A percentile compares a stretch with the other conserved stretches of the same genome.
These are phyloP conservation scores for Suhomyces sp. DNA, from an alignment of 805 yeast genomes.

Conservation along the genomic window DNA sequence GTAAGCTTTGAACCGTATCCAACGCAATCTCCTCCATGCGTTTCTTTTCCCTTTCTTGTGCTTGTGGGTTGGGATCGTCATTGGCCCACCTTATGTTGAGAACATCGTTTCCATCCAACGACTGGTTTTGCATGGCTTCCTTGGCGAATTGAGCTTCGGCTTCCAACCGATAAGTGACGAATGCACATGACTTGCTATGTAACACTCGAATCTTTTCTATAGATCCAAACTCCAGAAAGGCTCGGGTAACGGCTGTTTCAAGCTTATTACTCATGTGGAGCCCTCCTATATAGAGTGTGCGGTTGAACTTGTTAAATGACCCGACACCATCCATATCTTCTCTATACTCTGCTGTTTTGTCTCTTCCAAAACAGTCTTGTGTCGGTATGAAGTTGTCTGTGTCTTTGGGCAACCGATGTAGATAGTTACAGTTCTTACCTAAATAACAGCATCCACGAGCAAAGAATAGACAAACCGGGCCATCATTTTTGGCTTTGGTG, in stretches of 20 bases:
- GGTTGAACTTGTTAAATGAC: conserved; percentile 62
- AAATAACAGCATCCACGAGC: conserved; percentile 84
- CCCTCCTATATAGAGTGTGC: conserved; percentile 75
- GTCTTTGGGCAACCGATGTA: conserved; percentile 71
- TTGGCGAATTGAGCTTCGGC: conserved; percentile 88
- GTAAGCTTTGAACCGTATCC: conserved; percentile 47
- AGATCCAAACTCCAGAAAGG: conserved; percentile 74
- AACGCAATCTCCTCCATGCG: conserved; percentile 52
- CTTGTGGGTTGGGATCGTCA: conserved; percentile 78
- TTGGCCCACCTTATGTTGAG: conserved; percentile 83
- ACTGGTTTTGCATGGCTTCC: conserved; percentile 89
- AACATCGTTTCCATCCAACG: conserved; percentile 55
- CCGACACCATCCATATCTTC: conserved; percentile 98
- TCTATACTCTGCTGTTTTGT: conserved; percentile 72
- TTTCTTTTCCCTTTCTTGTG: conserved; percentile 49
- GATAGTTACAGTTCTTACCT: conserved; percentile 72
- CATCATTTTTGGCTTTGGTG: conserved; percentile 61
- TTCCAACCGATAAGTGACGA: conserved; percentile 68
- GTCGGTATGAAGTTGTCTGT: conserved; percentile 59
- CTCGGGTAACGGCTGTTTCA: conserved; percentile 35
- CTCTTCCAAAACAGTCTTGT: conserved; percentile 90
- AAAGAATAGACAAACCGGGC: conserved; percentile 73
- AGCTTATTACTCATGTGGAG: conserved; percentile 37
- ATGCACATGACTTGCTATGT: conserved; percentile 66
- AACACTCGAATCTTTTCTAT: conserved; percentile 65